Conservation (phyloP, 495 filamentous ascomycete genomes). For the Neurospora sp. region DNA sequence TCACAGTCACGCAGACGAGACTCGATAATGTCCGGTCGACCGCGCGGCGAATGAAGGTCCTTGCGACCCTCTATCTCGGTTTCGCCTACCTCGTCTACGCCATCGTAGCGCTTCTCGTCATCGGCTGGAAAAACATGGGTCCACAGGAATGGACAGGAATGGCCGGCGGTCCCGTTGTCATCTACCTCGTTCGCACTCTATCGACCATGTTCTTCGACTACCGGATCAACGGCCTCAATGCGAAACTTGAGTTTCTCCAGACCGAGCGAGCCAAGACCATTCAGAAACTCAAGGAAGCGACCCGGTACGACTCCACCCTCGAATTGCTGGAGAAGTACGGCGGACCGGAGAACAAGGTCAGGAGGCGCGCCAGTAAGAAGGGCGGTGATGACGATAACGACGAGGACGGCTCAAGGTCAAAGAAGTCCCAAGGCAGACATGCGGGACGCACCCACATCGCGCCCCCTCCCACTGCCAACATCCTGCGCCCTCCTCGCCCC, state of each 20-base stretch:
- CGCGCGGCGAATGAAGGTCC: slow-evolving; percentile 67
- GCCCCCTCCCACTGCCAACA: slow-evolving; percentile 85
- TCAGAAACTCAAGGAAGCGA: slow-evolving; percentile 85
- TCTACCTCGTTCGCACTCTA: slow-evolving; percentile 53
- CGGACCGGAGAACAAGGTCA: slow-evolving; percentile 43
- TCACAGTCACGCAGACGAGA: slow-evolving; percentile 56
- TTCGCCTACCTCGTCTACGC: slow-evolving; percentile 83
- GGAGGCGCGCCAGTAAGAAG: slow-evolving; percentile 27
- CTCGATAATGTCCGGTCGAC: slow-evolving; percentile 63
- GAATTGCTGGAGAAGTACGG: slow-evolving; percentile 92
- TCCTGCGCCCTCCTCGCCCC: slow-evolving; percentile 31
- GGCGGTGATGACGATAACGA: slow-evolving; percentile 13
- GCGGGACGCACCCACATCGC: slow-evolving; percentile 47
- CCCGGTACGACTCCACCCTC: slow-evolving; percentile 90
- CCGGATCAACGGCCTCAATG: slow-evolving; percentile 57
- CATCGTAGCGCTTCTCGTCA: slow-evolving; percentile 68
- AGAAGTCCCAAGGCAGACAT: slow-evolving; percentile 9
- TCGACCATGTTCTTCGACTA: slow-evolving; percentile 68
- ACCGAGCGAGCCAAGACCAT: slow-evolving; percentile 77
- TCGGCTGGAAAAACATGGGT: slow-evolving; percentile 76
- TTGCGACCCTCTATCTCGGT: slow-evolving; percentile 81
- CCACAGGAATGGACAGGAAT: slow-evolving; percentile 65
- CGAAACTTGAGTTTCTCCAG: slow-evolving; percentile 61
- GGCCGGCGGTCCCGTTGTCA: slow-evolving; percentile 70
- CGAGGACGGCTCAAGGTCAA: slow-evolving; percentile 6